These are phyloP conservation scores for Crithidia thermophila DNA, from an alignment of 208 protist species.

Conservation along the genomic window DNA sequence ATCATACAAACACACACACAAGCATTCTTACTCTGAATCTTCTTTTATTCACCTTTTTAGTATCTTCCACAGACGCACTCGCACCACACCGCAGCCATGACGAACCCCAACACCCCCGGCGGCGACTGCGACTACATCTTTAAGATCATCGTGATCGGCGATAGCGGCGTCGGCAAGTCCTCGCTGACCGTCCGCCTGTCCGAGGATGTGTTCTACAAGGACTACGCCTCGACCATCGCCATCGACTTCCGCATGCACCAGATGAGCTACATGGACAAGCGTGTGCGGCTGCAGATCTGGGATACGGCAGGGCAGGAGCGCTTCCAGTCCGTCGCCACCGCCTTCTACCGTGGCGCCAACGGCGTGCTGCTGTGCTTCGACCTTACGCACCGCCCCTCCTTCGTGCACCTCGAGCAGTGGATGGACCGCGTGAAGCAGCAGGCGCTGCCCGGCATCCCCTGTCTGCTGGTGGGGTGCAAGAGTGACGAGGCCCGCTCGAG, in stretches of 20 bases:
- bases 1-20: slow-evolving; percentile 6
- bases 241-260: slow-evolving; percentile 93
- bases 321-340: slow-evolving; percentile 92
- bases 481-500: slow-evolving; percentile 90
- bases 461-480: slow-evolving; percentile 97
- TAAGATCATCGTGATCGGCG: slow-evolving; percentile 94
- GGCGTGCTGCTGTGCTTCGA: slow-evolving; percentile 98
- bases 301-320: slow-evolving; percentile 93
- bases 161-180: slow-evolving; percentile 93
- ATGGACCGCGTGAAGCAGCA: slow-evolving; percentile 96
- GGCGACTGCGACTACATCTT: slow-evolving; percentile 96
- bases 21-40: not conserved
- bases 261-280: slow-evolving; percentile 92
- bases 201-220: slow-evolving; percentile 93
- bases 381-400: slow-evolving; percentile 96
- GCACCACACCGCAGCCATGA: slow-evolving; percentile 8
- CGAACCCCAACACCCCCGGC: slow-evolving; percentile 48
- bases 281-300: slow-evolving; percentile 92
- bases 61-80: not conserved
- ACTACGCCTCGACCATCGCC: slow-evolving; percentile 89
- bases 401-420: slow-evolving; percentile 97
- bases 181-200: slow-evolving; percentile 91
- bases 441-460: slow-evolving; percentile 91
- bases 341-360: slow-evolving; percentile 94
- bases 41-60: not conserved